Base-by-base conservation (phyloP, 768 basidiomycete species). In the Pisolithus microcarpus region DNA sequence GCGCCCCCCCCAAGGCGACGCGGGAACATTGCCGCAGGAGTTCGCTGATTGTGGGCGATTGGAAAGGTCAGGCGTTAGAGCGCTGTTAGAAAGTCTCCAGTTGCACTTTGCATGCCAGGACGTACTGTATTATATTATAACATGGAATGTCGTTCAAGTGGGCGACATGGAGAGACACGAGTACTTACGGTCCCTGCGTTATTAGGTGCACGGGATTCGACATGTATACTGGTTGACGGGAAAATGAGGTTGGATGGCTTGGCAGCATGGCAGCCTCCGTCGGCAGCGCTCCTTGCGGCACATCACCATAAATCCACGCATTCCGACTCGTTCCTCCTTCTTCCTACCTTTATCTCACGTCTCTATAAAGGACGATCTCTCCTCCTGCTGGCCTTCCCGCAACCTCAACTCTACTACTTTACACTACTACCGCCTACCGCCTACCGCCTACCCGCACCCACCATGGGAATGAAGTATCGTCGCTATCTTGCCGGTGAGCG, bases 391-490 rank as follows among this genome's bases (percentile, higher is more conserved):
- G 31, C 16, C 23, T 34, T 38, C 31, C 38, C 48, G n/a, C 31
- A 8, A 40, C 16, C 40, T 19, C 38, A 39, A 10, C 34, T 5
- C 5, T 34, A 11, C 31, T 47, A 18, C 39, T 40, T 48, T 54
- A 52, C 48, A 44, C 30, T 38, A 18, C 43, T 43, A 47, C 44
- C 26, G 37, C 15, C 18, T 38, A 19, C 44, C 26, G 37, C 15
- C 18, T 38, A 19, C 48, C 31, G 30, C 7, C 44, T 43, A 26
- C 31, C 38, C 46, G n/a, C 34, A 21, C 39, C 34, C 38, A 40
- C 38, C 5, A 94, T 94, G 91, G 91, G 91, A 63, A 85, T 91
- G 84, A 87, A 79, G 62, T 91, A 89, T 69, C 84, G 88, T 64
- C 83, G 82, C 52, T 94, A 91, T 72, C 84, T 94, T 56, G 74